Percentiles rank a stretch among this genome's conserved stretches.
Conservation (phyloP, 73 alveolate genomes). For the Paramecium bursaria region DNA sequence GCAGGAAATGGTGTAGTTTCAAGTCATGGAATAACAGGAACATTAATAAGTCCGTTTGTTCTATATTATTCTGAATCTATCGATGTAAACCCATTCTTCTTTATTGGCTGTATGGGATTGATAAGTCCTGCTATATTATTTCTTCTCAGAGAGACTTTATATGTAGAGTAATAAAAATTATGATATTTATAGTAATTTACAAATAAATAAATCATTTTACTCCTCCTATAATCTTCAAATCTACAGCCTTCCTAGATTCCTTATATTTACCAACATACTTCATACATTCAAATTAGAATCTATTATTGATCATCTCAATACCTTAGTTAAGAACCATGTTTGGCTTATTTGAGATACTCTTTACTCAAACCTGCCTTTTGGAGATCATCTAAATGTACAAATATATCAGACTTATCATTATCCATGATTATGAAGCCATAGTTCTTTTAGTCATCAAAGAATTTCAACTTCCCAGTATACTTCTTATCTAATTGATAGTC, state of each 20-base stretch:
- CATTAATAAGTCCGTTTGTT: too few species aligned
- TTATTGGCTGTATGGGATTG: too few species aligned
- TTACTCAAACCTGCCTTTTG: constrained; percentile 77
- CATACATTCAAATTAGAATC: constrained; percentile 78
- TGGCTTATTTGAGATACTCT: constrained; percentile 69
- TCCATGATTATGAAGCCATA: constrained; percentile 83
- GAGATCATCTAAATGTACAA: constrained; percentile 84
- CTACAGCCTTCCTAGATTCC: constrained; percentile 81
- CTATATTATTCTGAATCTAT: too few species aligned
- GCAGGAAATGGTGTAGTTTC: too few species aligned
- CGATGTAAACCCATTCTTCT: too few species aligned
- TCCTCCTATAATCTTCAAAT: too few species aligned
- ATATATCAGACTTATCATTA: constrained; percentile 78
- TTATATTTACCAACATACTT: constrained; percentile 83
- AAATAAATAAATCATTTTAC: too few species aligned
- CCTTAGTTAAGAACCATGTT: constrained; percentile 54
- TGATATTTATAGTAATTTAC: too few species aligned
- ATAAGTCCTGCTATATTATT: too few species aligned
- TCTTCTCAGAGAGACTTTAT: too few species aligned
- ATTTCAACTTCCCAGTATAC: constrained; percentile 78
- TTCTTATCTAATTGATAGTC: constrained; percentile 22
- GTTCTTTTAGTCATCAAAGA: constrained; percentile 80
- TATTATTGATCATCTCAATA: constrained; percentile 64
- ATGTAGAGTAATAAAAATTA: too few species aligned
- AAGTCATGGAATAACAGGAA: too few species aligned